Evolutionary conservation across 495 filamentous ascomycete species (phyloP).

Genomic region (Amniculicola lignicola): DNA sequence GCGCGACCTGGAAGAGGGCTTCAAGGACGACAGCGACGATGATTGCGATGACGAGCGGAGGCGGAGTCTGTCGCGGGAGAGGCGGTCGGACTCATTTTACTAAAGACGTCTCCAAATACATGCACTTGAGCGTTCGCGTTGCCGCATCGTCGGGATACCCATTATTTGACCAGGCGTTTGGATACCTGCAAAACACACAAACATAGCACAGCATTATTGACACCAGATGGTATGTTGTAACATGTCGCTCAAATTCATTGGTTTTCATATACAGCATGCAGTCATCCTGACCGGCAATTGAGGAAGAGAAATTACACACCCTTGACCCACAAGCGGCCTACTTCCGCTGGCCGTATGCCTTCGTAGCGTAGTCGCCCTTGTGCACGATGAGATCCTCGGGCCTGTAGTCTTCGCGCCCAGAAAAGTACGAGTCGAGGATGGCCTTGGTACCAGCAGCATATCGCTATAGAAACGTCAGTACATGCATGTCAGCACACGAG

Average conservation of each 20-base stretch:
- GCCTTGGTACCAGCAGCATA: constrained; percentile 86
- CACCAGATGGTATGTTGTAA: too few relatives aligned
- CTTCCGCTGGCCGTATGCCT: constrained; percentile 83
- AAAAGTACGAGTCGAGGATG: constrained; percentile 89
- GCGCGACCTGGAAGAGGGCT: constrained; percentile 79
- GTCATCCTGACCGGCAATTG: not conserved
- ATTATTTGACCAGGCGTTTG: not conserved
- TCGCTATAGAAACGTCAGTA: constrained; percentile 44
- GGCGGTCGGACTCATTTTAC: constrained; percentile 14
- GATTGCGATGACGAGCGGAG: constrained; percentile 48
- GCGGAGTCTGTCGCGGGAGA: constrained; percentile 3
- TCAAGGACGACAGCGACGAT: constrained; percentile 76
- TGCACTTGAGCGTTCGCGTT: not conserved
- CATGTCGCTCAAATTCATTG: too few relatives aligned
- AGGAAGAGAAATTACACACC: not conserved
- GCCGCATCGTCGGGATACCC: constrained; percentile 14
- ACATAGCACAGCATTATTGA: not conserved
- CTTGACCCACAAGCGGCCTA: not conserved
- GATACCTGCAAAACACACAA: not conserved
- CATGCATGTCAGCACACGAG: not conserved
- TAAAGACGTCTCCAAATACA: too few relatives aligned
- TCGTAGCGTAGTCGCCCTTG: constrained; percentile 90
- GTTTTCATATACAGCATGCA: constrained; percentile 14
- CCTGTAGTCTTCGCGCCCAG: constrained; percentile 79
- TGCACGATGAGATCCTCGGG: constrained; percentile 90